A percentile compares a stretch with the other conserved stretches of the same genome.
Conservation (phyloP, 352 stramenopile species). For the Nothophytophthora sp. region DNA sequence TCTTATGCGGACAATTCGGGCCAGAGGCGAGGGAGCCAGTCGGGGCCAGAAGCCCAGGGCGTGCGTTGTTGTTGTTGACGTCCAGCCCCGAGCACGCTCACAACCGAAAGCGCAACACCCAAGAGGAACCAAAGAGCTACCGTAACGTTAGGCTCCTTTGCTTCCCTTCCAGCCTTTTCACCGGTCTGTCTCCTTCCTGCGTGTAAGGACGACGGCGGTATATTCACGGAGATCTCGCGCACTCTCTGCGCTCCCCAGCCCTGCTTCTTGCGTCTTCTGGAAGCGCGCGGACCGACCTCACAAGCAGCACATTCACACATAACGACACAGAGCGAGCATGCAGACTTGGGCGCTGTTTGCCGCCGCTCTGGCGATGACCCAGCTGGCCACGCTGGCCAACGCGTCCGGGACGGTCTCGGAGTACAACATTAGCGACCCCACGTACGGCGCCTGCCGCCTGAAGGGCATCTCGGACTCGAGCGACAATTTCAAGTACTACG, state of each 20-base stretch:
- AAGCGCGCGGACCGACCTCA: too few species aligned
- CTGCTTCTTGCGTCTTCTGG: too few species aligned
- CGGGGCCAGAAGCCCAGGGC: not conserved
- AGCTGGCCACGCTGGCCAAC: slow-evolving; percentile 7
- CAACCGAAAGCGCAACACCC: not conserved
- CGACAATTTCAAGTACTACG: slow-evolving; percentile 83
- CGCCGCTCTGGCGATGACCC: slow-evolving; percentile 2
- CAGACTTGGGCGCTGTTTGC: slow-evolving; percentile 3
- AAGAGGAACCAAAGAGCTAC: too few species aligned
- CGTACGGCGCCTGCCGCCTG: slow-evolving; percentile 71
- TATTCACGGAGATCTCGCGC: not conserved
- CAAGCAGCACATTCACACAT: slow-evolving; percentile 9
- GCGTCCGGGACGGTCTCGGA: slow-evolving; percentile 36
- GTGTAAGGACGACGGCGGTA: slow-evolving; percentile 6
- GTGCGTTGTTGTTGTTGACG: not conserved
- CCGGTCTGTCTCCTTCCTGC: slow-evolving; percentile 1
- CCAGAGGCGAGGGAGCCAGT: slow-evolving; percentile 1
- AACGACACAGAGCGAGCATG: slow-evolving; percentile 17
- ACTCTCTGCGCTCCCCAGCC: too few species aligned
- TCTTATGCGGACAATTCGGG: too few species aligned
- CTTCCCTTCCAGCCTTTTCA: too few species aligned
- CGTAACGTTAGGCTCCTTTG: too few species aligned
- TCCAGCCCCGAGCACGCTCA: too few species aligned
- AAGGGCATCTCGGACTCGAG: slow-evolving; percentile 54
- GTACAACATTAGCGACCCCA: slow-evolving; percentile 62